Evolutionary conservation across 345 rosid genomes (phyloP).

Genomic region (Sonneratia alba): DNA sequence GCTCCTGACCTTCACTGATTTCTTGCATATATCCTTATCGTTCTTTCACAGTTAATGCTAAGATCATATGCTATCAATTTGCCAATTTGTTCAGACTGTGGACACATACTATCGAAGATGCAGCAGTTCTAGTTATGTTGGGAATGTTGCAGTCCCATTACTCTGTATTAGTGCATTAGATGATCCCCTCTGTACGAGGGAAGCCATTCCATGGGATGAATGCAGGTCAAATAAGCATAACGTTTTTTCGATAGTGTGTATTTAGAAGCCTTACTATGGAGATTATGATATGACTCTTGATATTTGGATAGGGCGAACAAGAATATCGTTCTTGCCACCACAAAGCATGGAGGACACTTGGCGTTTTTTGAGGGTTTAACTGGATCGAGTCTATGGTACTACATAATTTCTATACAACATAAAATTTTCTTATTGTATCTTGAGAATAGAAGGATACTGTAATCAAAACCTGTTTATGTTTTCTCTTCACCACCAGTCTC

Average conservation of each 20-base stretch:
- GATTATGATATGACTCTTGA: slow-evolving; percentile 1
- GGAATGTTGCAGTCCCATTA: slow-evolving; percentile 59
- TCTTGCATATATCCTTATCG: slow-evolving; percentile 9
- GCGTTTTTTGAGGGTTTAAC: slow-evolving; percentile 83
- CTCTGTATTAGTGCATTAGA: slow-evolving; percentile 86
- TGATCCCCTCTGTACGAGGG: slow-evolving; percentile 84
- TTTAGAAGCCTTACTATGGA: not conserved
- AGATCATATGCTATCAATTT: not conserved
- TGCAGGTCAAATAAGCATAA: slow-evolving; percentile 47
- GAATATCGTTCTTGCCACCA: slow-evolving; percentile 66
- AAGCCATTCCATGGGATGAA: slow-evolving; percentile 97
- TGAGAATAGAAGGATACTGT: not conserved
- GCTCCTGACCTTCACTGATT: slow-evolving; percentile 3
- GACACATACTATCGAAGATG: slow-evolving; percentile 76
- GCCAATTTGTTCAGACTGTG: slow-evolving; percentile 43
- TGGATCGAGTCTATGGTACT: slow-evolving; percentile 57
- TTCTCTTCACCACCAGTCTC: not conserved
- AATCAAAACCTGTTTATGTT: not conserved
- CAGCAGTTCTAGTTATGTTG: slow-evolving; percentile 62
- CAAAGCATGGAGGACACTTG: slow-evolving; percentile 79
- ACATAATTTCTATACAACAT: slow-evolving; percentile 4
- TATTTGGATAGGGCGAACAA: slow-evolving; percentile 51
- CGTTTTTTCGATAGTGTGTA: not conserved
- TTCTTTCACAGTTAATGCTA: not conserved
- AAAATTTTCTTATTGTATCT: not conserved